A percentile compares a stretch with the other conserved stretches of the same genome.
phyloP scores from a whole-genome alignment of 805 yeast species.

The Candida chauliodis region DNA sequence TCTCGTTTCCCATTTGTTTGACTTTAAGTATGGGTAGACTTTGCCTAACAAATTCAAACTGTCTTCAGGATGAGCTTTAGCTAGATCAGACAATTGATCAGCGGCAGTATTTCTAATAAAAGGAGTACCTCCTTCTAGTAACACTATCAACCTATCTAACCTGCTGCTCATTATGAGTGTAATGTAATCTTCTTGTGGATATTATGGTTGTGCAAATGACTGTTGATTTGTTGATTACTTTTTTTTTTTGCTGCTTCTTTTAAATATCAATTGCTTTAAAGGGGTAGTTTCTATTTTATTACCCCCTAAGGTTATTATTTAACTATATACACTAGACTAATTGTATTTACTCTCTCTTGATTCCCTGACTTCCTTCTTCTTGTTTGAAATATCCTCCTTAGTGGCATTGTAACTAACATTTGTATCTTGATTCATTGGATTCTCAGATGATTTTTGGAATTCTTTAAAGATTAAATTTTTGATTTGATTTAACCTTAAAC shows the following conservation, averaged over 20 bases:
- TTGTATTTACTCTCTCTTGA: constrained; percentile 44
- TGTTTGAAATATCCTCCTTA: constrained; percentile 43
- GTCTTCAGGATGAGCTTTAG: constrained; percentile 93
- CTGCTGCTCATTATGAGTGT: constrained; percentile 19
- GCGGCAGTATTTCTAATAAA: constrained; percentile 95
- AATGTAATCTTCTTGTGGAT: background rate
- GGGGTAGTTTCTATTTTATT: background rate
- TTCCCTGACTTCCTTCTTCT: constrained; percentile 47
- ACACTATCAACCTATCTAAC: constrained; percentile 53
- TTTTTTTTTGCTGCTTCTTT: constrained; percentile 3
- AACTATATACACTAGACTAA: no score
- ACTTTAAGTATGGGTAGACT: constrained; percentile 82
- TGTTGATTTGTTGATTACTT: constrained; percentile 4
- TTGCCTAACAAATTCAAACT: constrained; percentile 76
- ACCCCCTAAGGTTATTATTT: background rate
- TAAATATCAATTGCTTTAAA: background rate
- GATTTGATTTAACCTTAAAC: constrained; percentile 73
- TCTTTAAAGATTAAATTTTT: constrained; percentile 74
- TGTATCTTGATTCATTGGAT: constrained; percentile 80
- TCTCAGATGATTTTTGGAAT: constrained; percentile 75
- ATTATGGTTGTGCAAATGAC: background rate
- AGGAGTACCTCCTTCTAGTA: constrained; percentile 90
- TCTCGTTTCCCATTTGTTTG: constrained; percentile 93
- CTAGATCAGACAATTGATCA: constrained; percentile 91
- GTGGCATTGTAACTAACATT: constrained; percentile 61